phyloP scores from a whole-genome alignment of 495 filamentous ascomycete genomes.

The Evernia prunastri region DNA sequence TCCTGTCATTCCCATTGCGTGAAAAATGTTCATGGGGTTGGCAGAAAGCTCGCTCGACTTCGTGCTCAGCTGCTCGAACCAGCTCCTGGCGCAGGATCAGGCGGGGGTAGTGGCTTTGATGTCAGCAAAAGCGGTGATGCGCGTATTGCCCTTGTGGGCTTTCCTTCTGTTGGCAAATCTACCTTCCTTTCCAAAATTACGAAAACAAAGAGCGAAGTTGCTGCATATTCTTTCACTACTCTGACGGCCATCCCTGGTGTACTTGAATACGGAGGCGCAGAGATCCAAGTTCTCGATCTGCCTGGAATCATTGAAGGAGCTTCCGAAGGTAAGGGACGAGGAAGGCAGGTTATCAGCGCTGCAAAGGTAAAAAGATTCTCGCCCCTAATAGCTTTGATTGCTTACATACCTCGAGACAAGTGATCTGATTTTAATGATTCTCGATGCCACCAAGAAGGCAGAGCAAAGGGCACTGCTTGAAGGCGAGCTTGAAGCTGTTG shows the following conservation, averaged over 20 bases:
- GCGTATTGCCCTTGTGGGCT: conserved; percentile 93
- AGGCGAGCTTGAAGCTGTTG: conserved; percentile 90
- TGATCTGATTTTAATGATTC: conserved; percentile 92
- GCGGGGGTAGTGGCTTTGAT: conserved; percentile 81
- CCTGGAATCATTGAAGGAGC: conserved; percentile 99
- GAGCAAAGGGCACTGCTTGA: conserved; percentile 90
- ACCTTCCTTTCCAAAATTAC: conserved; percentile 99
- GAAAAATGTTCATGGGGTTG: not conserved
- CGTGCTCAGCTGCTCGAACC: conserved; percentile 95
- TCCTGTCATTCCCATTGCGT: not conserved
- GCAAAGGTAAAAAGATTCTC: conserved; percentile 54
- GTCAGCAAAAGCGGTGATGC: conserved; percentile 97
- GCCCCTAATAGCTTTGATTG: not conserved
- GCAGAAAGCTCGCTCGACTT: conserved; percentile 89
- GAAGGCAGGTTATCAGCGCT: conserved; percentile 95
- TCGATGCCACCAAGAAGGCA: conserved; percentile 94
- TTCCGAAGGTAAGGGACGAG: conserved; percentile 91
- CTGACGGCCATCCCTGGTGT: conserved; percentile 97
- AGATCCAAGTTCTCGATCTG: conserved; percentile 97
- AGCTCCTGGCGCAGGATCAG: conserved; percentile 63
- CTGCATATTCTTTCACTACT: conserved; percentile 96
- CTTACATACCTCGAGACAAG: conserved; percentile 57
- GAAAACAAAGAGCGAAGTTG: conserved; percentile 94
- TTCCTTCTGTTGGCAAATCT: conserved; percentile 97
- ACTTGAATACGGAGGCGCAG: conserved; percentile 94